These are phyloP conservation scores for Pichia nanzhaoensis DNA, from an alignment of 805 yeast species.

Conservation along the genomic window DNA sequence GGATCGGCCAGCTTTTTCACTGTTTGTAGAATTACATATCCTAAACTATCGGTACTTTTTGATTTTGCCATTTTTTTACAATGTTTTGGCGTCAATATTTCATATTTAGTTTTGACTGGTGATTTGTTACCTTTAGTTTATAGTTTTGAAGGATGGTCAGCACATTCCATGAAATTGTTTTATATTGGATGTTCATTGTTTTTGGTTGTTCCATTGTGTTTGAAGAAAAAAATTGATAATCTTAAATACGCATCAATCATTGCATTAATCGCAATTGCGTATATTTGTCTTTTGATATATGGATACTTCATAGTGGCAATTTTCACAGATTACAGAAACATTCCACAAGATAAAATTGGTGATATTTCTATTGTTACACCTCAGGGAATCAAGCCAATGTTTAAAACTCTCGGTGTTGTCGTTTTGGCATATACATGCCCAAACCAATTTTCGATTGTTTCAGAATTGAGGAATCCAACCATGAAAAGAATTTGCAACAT, in stretches of 20 bases:
- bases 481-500: conserved; percentile 42
- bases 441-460: conserved; percentile 69
- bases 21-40: conserved; percentile 65
- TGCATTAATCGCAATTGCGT: conserved; percentile 60
- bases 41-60: conserved; percentile 60
- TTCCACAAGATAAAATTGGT: conserved; percentile 38
- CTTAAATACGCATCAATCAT: conserved; percentile 66
- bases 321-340: conserved; percentile 31
- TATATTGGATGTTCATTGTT: conserved; percentile 48
- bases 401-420: conserved; percentile 65
- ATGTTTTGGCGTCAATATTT: conserved; percentile 72
- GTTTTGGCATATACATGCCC: conserved; percentile 81
- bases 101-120: conserved; percentile 68
- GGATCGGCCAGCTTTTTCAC: conserved; percentile 69
- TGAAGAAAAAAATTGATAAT: conserved; percentile 56
- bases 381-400: conserved; percentile 37
- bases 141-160: conserved; percentile 31
- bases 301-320: conserved; percentile 36
- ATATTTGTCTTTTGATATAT: conserved; percentile 50
- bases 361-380: conserved; percentile 36
- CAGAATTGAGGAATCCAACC: conserved; percentile 54
- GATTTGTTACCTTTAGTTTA: conserved; percentile 61
- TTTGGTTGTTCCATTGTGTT: conserved; percentile 58
- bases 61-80: conserved; percentile 70
- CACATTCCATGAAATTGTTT: conserved; percentile 34